Conservation (phyloP, 2,329 filamentous ascomycete genomes). For the Bisporella sp. region DNA sequence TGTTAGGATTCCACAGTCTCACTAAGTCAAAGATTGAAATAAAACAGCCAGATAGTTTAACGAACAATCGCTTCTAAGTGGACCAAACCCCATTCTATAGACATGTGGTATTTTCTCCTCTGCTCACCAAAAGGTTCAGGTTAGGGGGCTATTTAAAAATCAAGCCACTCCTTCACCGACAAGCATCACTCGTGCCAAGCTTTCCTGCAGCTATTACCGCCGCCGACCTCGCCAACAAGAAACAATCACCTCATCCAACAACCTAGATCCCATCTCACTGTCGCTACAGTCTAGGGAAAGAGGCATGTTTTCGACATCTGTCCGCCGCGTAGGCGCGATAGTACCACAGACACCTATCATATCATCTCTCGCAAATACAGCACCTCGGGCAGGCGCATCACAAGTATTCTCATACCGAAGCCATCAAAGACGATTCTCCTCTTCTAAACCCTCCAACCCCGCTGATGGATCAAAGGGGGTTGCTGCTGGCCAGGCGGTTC, state of each 20-base stretch:
- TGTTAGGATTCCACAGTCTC: no score
- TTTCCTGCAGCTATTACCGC: no score
- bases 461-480: conserved; percentile 27
- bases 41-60: no score
- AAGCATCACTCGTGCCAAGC: no score
- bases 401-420: conserved; percentile 22
- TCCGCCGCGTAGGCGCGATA: conserved; percentile 23
- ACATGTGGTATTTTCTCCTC: no score
- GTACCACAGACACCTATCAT: conserved; percentile 20
- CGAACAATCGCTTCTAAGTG: no score
- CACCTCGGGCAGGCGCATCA: conserved; percentile 19
- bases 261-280: neutral
- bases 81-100: no score
- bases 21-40: no score
- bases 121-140: no score
- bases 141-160: no score
- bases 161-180: no score
- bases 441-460: conserved; percentile 31
- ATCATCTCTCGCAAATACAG: conserved; percentile 16
- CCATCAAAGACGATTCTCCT: conserved; percentile 28
- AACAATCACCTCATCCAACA: neutral
- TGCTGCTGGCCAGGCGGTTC: conserved; percentile 14
- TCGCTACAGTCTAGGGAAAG: neutral
- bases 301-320: conserved; percentile 29
- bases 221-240: no score